Evolutionary conservation across 169 alveolate species (phyloP).

Genomic region (Plasmodium gallinaceum): DNA sequence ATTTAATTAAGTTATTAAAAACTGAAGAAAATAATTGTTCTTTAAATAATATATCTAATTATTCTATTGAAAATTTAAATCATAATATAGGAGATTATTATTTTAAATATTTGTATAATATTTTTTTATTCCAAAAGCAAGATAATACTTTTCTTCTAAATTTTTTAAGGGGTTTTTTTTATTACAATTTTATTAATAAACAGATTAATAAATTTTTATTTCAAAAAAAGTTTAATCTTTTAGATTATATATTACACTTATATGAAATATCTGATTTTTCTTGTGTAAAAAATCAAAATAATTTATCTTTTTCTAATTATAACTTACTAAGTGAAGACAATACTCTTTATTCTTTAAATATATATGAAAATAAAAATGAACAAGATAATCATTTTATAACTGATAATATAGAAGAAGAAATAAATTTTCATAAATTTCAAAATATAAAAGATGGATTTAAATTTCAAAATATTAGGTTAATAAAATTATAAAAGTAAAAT

Average conservation of each 20-base stretch:
- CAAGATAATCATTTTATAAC: background rate
- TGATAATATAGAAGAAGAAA: background rate
- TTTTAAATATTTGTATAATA: constrained; percentile 39
- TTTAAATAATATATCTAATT: background rate
- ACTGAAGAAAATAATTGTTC: background rate
- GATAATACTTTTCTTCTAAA: constrained; percentile 8
- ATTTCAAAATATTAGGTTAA: constrained; percentile 22
- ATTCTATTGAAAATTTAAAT: constrained; percentile 35
- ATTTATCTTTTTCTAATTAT: background rate
- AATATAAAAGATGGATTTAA: constrained; percentile 37
- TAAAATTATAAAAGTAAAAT: background rate
- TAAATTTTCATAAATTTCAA: constrained; percentile 4
- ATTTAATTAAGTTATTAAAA: constrained; percentile 1
- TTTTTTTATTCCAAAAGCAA: constrained; percentile 41
- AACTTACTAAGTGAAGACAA: constrained; percentile 29
- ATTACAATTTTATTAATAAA: constrained; percentile 20
- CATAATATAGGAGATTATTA: constrained; percentile 21
- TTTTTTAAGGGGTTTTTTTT: constrained; percentile 38
- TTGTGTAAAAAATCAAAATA: constrained; percentile 2
- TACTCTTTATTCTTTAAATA: constrained; percentile 12
- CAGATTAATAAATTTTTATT: background rate
- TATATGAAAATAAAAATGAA: background rate
- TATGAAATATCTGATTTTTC: constrained; percentile 17
- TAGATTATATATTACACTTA: constrained; percentile 14
- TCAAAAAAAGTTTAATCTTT: background rate